Base-by-base conservation (phyloP, 768 basidiomycete genomes). In the Exidia glandulosa region DNA sequence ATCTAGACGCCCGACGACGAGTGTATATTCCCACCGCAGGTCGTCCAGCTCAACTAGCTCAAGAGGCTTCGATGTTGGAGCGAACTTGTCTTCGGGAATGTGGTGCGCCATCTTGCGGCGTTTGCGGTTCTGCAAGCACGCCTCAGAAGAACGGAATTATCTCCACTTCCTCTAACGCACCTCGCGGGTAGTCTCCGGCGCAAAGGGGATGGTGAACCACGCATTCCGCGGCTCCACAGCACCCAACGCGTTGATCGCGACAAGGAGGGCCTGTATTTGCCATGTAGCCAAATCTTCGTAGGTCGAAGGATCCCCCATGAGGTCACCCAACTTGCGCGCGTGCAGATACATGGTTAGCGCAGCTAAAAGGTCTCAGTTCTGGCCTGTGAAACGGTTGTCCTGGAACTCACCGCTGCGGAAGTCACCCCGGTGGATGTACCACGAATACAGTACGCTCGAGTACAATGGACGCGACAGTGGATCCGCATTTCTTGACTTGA, bases 401-500 rank as follows among this genome's bases (percentile, higher is more conserved):
- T 36, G 58, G 19, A 23, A 77, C 83, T 72, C 70, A 94, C 95
- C 96, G 70, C 83, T 92, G 57, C 92, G 83, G 73, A 94, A 93
- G 70, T 97, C 93, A 30, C 90, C 89, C 69, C 90, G 79, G 59
- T 81, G 79, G 65, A 87, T 81, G 70, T 93, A 87, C 93, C 93
- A 98, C 54, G 91, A 86, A 72, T 96, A 95, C n/a, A 98, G 74
- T 58, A 98, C 90, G 66, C 84, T 82, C 34, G 92, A 86, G 75
- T 95, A 98, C 68, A 84, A 86, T 0, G 94, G 94, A 36, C 79
- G 81, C 37, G 85, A 74, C 48, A 90, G 82, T 56, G 95, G 93
- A 73, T 99, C 91, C 19, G 87, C 86, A 70, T 97, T 95, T 62
- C 94, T 83, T 6, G 93, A 90, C 71, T 97, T 95, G 77, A 94